These are phyloP conservation scores for Chlamydomonas sphaeroides DNA, from an alignment of 139 green algal genomes.

Conservation along the genomic window DNA sequence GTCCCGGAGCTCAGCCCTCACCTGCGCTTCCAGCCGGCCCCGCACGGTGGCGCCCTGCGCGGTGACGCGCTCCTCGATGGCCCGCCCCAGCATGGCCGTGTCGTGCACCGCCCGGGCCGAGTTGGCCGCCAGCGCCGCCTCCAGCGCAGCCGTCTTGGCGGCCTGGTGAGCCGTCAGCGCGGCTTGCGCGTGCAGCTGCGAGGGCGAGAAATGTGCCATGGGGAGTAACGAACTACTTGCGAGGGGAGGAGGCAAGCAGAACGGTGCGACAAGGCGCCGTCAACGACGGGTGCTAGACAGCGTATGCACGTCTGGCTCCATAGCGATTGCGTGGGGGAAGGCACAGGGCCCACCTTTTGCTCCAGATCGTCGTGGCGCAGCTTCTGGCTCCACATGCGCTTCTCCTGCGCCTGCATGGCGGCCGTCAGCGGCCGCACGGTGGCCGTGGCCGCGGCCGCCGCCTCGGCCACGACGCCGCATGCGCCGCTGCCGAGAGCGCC, in stretches of 20 bases:
- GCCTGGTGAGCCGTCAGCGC: not conserved
- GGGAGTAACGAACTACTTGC: not conserved
- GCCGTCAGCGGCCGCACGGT: not conserved
- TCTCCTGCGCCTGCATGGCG: constrained; percentile 8
- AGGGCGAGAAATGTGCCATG: not conserved
- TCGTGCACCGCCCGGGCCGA: constrained; percentile 24
- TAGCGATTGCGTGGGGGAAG: too few relatives aligned
- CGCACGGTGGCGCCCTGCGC: constrained; percentile 1
- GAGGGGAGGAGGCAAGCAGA: not conserved
- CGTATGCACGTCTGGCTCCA: too few relatives aligned
- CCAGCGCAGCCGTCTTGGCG: constrained; percentile 41
- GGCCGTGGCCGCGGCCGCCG: too few relatives aligned
- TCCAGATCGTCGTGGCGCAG: constrained; percentile 37
- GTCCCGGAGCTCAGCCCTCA: not conserved
- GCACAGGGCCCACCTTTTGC: constrained; percentile 6
- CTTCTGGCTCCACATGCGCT: constrained; percentile 38
- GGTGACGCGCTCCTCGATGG: constrained; percentile 14
- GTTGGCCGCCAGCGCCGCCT: constrained; percentile 24
- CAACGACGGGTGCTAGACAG: too few relatives aligned
- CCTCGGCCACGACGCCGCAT: not conserved
- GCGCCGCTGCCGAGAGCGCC: not conserved
- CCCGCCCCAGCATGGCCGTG: not conserved
- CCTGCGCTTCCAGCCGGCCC: constrained; percentile 20
- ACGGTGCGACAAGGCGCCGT: too few relatives aligned
- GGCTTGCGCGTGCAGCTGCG: constrained; percentile 8